Evolutionary conservation across 768 basidiomycete species (phyloP), one percentile per base, ranked within the genome.

Genomic region (Neoboletus magnificus): DNA sequence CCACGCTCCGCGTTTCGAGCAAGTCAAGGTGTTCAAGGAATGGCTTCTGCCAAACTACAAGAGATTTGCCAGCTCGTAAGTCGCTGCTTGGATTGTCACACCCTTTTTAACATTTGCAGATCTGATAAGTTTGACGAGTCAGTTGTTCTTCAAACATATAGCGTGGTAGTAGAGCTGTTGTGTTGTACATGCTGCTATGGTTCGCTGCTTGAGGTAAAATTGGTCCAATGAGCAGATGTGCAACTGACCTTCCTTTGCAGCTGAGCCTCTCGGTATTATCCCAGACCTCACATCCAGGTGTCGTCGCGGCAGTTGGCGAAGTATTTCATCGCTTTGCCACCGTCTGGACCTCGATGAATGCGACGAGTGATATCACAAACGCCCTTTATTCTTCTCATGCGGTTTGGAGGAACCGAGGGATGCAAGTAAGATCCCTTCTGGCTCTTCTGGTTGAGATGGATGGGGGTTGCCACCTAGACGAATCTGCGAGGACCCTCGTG

Each of bases 341-440:
- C 22, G 84, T 91, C 46, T 93, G 89, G 90, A 80, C 82, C 13
- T 89, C 86, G 56, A 89, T 92, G 85, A 79, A 88, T 62, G 79
- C 73, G 12, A 79, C 81, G 57, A 73, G 74, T 20, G 71, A 64
- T 0, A 84, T 92, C 50, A 77, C 84, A 3, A 70, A 73, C 8
- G 79, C 86, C 0, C 78, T 93, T 23, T 82, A 84, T 62, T 69
- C 76, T 29, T 81, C 85, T 3, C 83, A 90, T 63, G 77, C 84
- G 49, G 67, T 73, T 1, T 87, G 84, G 82, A 85, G 84, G 63
- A 74, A 77, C 16, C 79, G 81, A 53, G 87, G 89, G 25, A 73
- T 82, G 48, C 86, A 85, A 63, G 85, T 82, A 48, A 83, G 86
- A 29, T 75, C 80, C 4, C 72, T 92, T 20, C 69, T 90, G n/a